Conservation (phyloP, 2,329 filamentous ascomycete species). For the Bimuria novae-zelandiae region DNA sequence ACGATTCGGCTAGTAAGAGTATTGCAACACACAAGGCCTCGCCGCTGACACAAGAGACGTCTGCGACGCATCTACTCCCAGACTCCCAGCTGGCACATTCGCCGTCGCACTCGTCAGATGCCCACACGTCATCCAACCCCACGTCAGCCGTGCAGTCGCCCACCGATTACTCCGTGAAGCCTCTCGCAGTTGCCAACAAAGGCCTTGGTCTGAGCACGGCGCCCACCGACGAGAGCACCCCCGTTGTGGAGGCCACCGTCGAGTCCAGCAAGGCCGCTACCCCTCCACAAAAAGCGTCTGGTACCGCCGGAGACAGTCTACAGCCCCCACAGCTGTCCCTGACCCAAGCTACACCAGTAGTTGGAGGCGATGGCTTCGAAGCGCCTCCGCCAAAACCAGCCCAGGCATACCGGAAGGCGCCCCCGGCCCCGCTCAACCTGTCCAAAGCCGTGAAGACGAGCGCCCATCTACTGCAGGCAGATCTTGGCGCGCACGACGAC, state of each 20-base stretch:
- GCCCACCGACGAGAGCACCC: conserved; percentile 22
- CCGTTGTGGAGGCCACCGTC: conserved; percentile 10
- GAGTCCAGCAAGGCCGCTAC: conserved; percentile 19
- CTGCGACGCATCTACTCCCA: conserved; percentile 26
- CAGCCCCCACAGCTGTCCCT: conserved; percentile 44
- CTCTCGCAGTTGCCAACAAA: conserved; percentile 27
- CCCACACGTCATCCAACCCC: conserved; percentile 28
- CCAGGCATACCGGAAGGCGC: conserved; percentile 71
- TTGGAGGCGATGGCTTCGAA: conserved; percentile 45
- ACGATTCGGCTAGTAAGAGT: conserved; percentile 28
- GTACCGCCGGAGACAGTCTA: conserved; percentile 18
- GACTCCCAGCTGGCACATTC: conserved; percentile 40
- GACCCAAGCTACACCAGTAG: conserved; percentile 45
- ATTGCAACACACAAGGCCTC: conserved; percentile 28
- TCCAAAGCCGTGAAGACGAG: conserved; percentile 51
- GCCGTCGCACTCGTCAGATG: conserved; percentile 34
- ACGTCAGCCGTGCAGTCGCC: conserved; percentile 37
- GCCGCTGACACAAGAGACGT: conserved; percentile 23
- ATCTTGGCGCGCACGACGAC: conserved; percentile 66
- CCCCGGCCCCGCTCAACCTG: conserved; percentile 82
- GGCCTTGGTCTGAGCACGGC: conserved; percentile 31
- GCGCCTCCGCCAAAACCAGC: conserved; percentile 37
- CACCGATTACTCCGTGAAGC: conserved; percentile 40
- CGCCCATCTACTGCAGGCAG: conserved; percentile 51
- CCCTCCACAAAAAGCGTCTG: conserved; percentile 17